Evolutionary conservation across 306 rosid genomes (phyloP), one percentile per base, ranked within the genome.

Genomic region (Cercis canadensis): DNA sequence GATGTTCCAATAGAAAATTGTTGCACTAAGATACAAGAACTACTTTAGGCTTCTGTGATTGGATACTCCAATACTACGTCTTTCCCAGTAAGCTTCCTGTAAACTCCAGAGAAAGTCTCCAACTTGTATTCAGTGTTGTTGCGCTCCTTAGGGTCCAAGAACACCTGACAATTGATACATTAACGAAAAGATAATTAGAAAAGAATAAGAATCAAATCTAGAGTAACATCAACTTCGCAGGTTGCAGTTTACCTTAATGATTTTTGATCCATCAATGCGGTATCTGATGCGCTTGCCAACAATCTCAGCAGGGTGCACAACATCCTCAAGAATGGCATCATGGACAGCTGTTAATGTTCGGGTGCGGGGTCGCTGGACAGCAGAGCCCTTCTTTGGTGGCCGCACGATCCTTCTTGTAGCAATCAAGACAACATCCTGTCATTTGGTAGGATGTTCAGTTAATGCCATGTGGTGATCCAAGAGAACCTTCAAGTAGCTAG

Each of bases 351-450:
- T 87, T 11, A 89, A 76, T 1, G 96, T 89, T 8, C 92, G 92
- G 45, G 87, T 81, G 61, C 92, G 90, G 15, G 96, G 96, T 6
- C 92, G 66, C 65, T 83, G 88, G 60, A 32, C 88, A 15, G 90
- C 92, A 19, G 96, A 87, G 8, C 92, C 96, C 53, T 89, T 89
- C 96, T 89, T 89, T 50, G 96, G 96, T 3, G 92, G 96, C 58
- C 88, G 81, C 56, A 81, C 16, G 4, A 87, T 89, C 82, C 96
- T 85, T 5, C 92, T 79, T 57, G 89, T 87, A 11, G 96, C 92
- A 77, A 87, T 16, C 50, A 89, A 14, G 57, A 89, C 71, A 39
- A 89, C 96, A 62, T 89, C 92, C 92, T 89, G 74, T 31, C 29
- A 65, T 61, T 56, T 9, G 36, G 8, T 12, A 65, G 34, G 40